phyloP scores from a whole-genome alignment of 176 grass and related monocot genomes.

The Carex scoparia region DNA sequence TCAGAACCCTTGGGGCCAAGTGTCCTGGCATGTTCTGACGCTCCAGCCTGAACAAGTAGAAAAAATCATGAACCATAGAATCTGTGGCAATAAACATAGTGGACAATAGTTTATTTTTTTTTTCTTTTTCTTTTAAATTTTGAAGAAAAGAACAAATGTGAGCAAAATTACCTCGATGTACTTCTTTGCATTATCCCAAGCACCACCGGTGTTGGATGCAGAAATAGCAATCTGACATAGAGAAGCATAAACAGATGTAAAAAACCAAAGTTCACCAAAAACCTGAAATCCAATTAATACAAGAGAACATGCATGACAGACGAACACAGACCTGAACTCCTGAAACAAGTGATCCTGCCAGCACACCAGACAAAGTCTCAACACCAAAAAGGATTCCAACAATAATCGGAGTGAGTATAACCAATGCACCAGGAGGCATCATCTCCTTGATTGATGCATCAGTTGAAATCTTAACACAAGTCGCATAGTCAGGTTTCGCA shows the following conservation, averaged over 20 bases:
- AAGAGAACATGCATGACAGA: not conserved
- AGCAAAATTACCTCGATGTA: constrained; percentile 71
- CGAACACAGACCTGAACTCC: constrained; percentile 71
- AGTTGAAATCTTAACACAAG: constrained; percentile 92
- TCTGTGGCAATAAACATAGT: not conserved
- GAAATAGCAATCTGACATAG: constrained; percentile 76
- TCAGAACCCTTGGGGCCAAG: constrained; percentile 84
- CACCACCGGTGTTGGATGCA: constrained; percentile 91
- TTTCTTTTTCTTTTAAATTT: not conserved
- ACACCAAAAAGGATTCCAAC: constrained; percentile 81
- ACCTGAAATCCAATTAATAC: not conserved
- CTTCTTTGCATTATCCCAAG: constrained; percentile 93
- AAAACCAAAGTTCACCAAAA: not conserved
- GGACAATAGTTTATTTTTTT: not conserved
- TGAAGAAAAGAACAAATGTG: not conserved
- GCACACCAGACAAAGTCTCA: constrained; percentile 83
- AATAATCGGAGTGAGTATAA: constrained; percentile 85
- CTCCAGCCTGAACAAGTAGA: constrained; percentile 61
- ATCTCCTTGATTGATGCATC: constrained; percentile 95
- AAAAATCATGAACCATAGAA: not conserved
- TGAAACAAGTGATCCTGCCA: constrained; percentile 86
- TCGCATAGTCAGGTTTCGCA: constrained; percentile 76
- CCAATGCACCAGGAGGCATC: constrained; percentile 85
- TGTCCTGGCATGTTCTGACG: constrained; percentile 63
- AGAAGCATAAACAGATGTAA: not conserved